phyloP scores from a whole-genome alignment of 495 filamentous ascomycete genomes.

The Podospora pseudocomata region DNA sequence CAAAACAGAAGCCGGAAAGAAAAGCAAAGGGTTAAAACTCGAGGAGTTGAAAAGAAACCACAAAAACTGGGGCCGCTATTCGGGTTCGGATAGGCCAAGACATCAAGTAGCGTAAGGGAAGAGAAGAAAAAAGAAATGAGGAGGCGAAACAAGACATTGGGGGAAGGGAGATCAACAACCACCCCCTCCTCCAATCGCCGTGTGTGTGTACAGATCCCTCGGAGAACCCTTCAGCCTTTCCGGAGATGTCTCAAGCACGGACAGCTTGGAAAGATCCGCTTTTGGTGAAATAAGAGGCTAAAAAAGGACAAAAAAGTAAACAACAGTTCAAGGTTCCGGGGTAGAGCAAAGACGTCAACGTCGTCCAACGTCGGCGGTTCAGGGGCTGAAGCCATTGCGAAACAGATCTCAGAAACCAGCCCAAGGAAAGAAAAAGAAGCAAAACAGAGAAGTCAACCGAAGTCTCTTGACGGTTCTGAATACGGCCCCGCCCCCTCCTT shows the following conservation, averaged over 20 bases:
- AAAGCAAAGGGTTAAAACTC: background rate
- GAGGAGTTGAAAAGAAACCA: background rate
- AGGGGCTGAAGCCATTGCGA: background rate
- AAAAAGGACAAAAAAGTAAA: background rate
- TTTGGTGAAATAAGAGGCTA: background rate
- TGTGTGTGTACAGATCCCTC: background rate
- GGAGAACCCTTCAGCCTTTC: conserved; percentile 5
- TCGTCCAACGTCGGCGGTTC: background rate
- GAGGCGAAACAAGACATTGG: conserved; percentile 6
- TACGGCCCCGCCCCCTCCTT: background rate
- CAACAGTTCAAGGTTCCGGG: background rate
- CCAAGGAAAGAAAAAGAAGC: background rate
- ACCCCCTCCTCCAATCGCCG: too few relatives aligned
- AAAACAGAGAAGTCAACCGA: background rate
- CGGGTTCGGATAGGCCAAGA: background rate
- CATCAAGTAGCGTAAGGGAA: background rate
- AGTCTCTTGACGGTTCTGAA: background rate
- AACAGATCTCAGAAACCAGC: background rate
- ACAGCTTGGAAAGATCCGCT: background rate
- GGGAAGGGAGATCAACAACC: background rate
- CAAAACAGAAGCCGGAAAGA: background rate
- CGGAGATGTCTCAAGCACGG: background rate
- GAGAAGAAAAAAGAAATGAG: background rate
- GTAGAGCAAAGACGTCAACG: background rate
- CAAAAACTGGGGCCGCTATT: background rate